Conservation (phyloP, 176 grass and related monocot species). For the Zizania latifolia region DNA sequence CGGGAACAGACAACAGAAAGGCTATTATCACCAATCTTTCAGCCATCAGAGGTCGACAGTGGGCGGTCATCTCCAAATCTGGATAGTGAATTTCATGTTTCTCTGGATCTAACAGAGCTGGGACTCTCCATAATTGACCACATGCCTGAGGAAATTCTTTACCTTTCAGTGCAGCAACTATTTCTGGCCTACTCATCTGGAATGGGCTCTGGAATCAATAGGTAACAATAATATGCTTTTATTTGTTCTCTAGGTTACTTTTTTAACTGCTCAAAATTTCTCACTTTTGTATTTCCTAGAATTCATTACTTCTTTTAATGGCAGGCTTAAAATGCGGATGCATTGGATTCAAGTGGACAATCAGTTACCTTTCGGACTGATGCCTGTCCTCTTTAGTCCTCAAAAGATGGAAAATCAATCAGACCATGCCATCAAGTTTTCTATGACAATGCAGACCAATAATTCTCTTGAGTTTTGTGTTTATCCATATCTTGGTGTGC, state of each 20-base stretch:
- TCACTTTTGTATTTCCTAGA: constrained; percentile 22
- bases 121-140: constrained; percentile 87
- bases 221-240: constrained; percentile 38
- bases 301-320: constrained; percentile 18
- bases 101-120: constrained; percentile 70
- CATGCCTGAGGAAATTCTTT: constrained; percentile 97
- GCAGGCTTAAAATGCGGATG: constrained; percentile 78
- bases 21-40: constrained; percentile 57
- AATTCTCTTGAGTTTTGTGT: constrained; percentile 91
- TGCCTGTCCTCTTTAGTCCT: constrained; percentile 91
- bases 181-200: constrained; percentile 89
- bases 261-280: not conserved
- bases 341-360: constrained; percentile 90
- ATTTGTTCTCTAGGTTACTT: constrained; percentile 6
- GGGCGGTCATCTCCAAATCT: constrained; percentile 49
- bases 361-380: constrained; percentile 83
- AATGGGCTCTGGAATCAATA: constrained; percentile 85
- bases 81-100: constrained; percentile 89
- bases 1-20: constrained; percentile 42
- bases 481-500: constrained; percentile 90
- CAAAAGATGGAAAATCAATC: constrained; percentile 63
- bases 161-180: constrained; percentile 87
- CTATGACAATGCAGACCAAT: constrained; percentile 81
- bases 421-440: constrained; percentile 77
- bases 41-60: constrained; percentile 70